Conservation (phyloP, 192 early-diverging fungal species). For the Lunasporangiospora selenospora region DNA sequence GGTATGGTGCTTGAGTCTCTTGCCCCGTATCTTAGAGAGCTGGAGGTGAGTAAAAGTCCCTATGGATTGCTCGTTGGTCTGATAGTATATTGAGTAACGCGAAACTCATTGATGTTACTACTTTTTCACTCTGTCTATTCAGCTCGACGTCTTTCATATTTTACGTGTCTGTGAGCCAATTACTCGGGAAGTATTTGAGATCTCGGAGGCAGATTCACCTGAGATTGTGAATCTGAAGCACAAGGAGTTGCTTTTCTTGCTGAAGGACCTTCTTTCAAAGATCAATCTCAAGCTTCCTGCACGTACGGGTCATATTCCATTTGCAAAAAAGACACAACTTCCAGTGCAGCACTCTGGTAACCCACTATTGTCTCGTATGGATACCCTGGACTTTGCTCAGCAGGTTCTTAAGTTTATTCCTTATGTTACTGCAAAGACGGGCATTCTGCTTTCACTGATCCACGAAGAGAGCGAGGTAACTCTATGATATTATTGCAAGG, state of each 20-base stretch:
- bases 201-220: neutral
- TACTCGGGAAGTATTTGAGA: constrained; percentile 16
- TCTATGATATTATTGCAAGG: too few relatives aligned
- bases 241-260: constrained; percentile 50
- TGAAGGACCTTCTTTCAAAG: constrained; percentile 57
- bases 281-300: constrained; percentile 51
- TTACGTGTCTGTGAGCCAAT: constrained; percentile 36
- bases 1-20: constrained; percentile 23
- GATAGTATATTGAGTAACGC: too few relatives aligned
- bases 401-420: constrained; percentile 33
- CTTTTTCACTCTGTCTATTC: neutral
- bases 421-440: constrained; percentile 24
- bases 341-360: constrained; percentile 12
- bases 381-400: constrained; percentile 38
- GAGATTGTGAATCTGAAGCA: constrained; percentile 29
- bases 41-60: constrained; percentile 35
- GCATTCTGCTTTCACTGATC: constrained; percentile 19
- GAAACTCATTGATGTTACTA: too few relatives aligned
- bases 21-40: constrained; percentile 41
- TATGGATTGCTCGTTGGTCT: too few relatives aligned
- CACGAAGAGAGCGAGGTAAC: constrained; percentile 19
- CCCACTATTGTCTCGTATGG: constrained; percentile 43
- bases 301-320: constrained; percentile 14
- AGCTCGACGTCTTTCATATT: constrained; percentile 40
- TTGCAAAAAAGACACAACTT: constrained; percentile 41